Percentiles rank a stretch among this genome's conserved stretches.
These are phyloP conservation scores for Claviceps paspali DNA, from an alignment of 2,329 filamentous ascomycete genomes.

Conservation along the genomic window DNA sequence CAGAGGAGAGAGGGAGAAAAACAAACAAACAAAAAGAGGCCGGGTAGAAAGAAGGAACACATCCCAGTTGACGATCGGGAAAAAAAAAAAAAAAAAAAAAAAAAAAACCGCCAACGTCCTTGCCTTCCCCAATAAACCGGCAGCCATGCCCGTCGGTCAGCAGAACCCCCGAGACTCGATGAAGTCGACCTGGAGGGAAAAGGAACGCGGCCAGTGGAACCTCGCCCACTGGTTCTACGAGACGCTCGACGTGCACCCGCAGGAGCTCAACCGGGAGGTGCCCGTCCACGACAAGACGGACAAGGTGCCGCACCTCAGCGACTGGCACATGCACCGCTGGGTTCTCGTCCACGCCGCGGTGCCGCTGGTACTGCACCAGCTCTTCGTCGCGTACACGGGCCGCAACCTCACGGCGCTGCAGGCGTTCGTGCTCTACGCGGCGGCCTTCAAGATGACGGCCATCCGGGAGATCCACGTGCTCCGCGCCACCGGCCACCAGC, in stretches of 20 bases:
- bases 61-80: no score
- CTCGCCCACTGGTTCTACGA: no score
- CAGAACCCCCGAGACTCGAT: no score
- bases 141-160: no score
- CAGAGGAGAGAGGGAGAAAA: no score
- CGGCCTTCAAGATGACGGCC: slow-evolving; percentile 24
- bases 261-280: slow-evolving; percentile 17
- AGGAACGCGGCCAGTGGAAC: slow-evolving; percentile 17
- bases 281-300: slow-evolving; percentile 24
- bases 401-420: slow-evolving; percentile 14
- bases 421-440: slow-evolving; percentile 21
- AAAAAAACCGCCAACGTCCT: no score
- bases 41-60: no score
- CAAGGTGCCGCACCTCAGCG: slow-evolving; percentile 18
- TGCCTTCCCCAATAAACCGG: no score
- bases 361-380: slow-evolving; percentile 4
- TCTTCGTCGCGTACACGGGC: slow-evolving; percentile 18
- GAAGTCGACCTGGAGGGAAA: slow-evolving; percentile 23
- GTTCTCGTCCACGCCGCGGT: slow-evolving; percentile 18
- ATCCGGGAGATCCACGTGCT: slow-evolving; percentile 23
- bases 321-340: slow-evolving; percentile 21
- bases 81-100: no score
- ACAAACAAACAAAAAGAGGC: no score
- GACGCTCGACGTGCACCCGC: slow-evolving; percentile 15
- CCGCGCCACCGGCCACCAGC: slow-evolving; percentile 20